Evolutionary conservation across 257 asterid species (phyloP), one percentile per base, ranked within the genome.

Genomic region (Leptodermis oblonga): DNA sequence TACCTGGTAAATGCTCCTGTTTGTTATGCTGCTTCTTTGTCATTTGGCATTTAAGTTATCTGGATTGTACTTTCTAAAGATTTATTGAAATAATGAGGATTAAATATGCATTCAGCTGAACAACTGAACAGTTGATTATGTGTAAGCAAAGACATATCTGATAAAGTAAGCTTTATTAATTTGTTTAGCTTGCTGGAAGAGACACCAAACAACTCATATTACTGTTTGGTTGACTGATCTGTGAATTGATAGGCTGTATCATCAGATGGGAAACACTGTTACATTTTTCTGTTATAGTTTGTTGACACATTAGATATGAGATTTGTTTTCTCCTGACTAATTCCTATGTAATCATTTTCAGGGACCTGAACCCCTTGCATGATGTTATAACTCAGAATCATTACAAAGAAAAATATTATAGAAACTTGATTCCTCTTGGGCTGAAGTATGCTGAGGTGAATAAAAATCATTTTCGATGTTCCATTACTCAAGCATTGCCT

Each of bases 361-460:
- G 98, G 89, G 98, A 92, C 78, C 95, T 92, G 70, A 92, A 92
- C 80, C 98, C 98, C 6, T 80, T 90, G 74, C 87, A 88, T 49
- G 84, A 85, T 75, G 85, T 90, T 76, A 85, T 80, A 54, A 70
- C 41, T 72, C 85, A 60, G 72, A 76, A 67, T 54, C 82, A 82
- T 78, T 92, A 92, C 91, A 90, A 82, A 89, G 88, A 85, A 59
- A 92, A 90, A 83, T 92, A 90, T 70, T 92, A 85, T 59, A 75
- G 73, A 31, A 72, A 77, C 77, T 79, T 90, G 69, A 79, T 92
- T 77, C 87, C 92, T 79, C 87, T 86, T 17, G 96, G 90, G 60
- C 71, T 76, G 22, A 80, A 88, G 82, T 87, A 92, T 62, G 74
- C 87, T 8, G 86, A 90, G 91, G 92, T 92, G 65, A 74, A 74